phyloP scores from a whole-genome alignment of 441 rosid species.

The Brassica balearica region DNA sequence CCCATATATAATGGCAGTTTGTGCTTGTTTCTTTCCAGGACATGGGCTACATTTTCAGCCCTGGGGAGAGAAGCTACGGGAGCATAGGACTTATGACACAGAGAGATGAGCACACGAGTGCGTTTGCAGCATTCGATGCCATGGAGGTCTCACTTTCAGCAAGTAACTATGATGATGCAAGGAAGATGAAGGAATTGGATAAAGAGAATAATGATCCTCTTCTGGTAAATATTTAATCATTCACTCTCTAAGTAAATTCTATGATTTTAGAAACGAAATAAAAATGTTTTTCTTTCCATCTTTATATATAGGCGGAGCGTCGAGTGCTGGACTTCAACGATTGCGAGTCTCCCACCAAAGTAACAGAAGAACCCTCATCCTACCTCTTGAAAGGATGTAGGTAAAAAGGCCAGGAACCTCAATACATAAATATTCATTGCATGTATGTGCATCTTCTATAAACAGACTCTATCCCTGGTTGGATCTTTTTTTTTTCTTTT shows the following conservation, averaged over 20 bases:
- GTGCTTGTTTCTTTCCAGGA: constrained; percentile 58
- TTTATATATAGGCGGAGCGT: constrained; percentile 68
- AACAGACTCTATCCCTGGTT: constrained; percentile 26
- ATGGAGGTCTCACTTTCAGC: constrained; percentile 59
- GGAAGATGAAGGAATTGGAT: constrained; percentile 50
- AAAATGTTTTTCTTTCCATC: background rate
- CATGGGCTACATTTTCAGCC: constrained; percentile 87
- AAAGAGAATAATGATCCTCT: constrained; percentile 48
- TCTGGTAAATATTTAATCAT: constrained; percentile 29
- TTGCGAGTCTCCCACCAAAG: constrained; percentile 75
- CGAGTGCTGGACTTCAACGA: constrained; percentile 91
- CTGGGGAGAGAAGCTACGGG: constrained; percentile 84
- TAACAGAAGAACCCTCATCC: constrained; percentile 45
- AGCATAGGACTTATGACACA: constrained; percentile 86
- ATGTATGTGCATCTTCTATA: constrained; percentile 29
- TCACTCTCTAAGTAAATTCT: background rate
- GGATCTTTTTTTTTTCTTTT: background rate
- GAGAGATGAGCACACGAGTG: constrained; percentile 67
- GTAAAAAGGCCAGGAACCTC: constrained; percentile 28
- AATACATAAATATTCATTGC: constrained; percentile 23
- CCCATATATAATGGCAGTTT: background rate
- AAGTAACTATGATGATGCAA: constrained; percentile 54
- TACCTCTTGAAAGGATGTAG: constrained; percentile 28
- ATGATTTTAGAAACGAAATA: background rate
- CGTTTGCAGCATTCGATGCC: constrained; percentile 76